Conservation (phyloP, 2,329 filamentous ascomycete species). For the Colletotrichum karsti region DNA sequence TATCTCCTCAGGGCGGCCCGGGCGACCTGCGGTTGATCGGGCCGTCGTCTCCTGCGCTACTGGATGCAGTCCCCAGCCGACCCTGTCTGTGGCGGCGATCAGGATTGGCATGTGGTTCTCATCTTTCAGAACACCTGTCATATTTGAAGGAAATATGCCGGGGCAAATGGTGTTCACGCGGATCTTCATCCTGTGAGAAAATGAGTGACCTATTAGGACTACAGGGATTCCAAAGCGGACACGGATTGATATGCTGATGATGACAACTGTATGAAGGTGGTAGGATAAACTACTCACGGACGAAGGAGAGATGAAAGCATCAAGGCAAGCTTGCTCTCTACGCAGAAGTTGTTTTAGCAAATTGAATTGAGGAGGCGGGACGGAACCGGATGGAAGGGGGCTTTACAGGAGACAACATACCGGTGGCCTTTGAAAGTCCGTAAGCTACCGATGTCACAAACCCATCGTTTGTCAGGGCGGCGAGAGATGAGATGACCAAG, state of each 20-base stretch:
- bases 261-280: too few species aligned
- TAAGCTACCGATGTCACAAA: conserved; percentile 36
- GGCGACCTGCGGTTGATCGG: conserved; percentile 34
- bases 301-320: conserved; percentile 30
- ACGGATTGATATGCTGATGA: too few species aligned
- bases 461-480: conserved; percentile 34
- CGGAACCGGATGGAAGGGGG: neutral
- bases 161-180: conserved; percentile 35
- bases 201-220: too few species aligned
- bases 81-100: neutral
- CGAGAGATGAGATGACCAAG: conserved; percentile 35
- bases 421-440: conserved; percentile 34
- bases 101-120: conserved; percentile 32
- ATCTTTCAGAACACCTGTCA: conserved; percentile 30
- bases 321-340: conserved; percentile 30
- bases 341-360: neutral
- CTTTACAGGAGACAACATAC: conserved; percentile 15
- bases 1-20: conserved; percentile 36
- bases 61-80: neutral
- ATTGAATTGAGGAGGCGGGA: neutral
- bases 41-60: conserved; percentile 33
- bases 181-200: conserved; percentile 32
- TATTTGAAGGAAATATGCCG: conserved; percentile 34
- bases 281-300: conserved; percentile 26
- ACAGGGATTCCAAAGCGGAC: too few species aligned